A percentile compares a stretch with the other conserved stretches of the same genome.
Evolutionary conservation across 495 filamentous ascomycete genomes (phyloP).

Genomic region (Bathelium albidoporum): DNA sequence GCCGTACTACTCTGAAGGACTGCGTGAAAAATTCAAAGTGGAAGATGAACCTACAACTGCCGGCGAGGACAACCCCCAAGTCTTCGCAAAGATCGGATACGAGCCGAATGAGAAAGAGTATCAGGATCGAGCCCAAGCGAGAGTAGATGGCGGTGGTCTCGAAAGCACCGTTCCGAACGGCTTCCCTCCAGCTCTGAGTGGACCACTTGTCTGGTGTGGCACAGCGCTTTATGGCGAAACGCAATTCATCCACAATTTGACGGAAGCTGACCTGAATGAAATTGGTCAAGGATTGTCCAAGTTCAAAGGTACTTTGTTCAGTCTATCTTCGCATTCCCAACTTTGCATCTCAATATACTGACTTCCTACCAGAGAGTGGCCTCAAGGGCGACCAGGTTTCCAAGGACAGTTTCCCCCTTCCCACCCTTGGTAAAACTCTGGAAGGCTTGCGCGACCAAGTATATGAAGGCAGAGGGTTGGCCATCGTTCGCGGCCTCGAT

Average conservation of each 20-base stretch:
- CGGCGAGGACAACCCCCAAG: background rate
- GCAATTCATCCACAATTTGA: background rate
- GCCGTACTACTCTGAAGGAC: background rate
- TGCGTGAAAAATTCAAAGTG: background rate
- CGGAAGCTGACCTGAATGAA: background rate
- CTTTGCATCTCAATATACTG: background rate
- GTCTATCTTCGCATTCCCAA: background rate
- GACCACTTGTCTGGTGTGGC: background rate
- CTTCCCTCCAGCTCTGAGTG: background rate
- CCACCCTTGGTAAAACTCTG: slow-evolving; percentile 26
- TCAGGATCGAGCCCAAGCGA: background rate
- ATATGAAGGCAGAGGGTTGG: slow-evolving; percentile 37
- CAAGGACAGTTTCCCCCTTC: slow-evolving; percentile 31
- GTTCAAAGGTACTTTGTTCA: background rate
- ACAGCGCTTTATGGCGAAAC: background rate
- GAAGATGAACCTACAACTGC: background rate
- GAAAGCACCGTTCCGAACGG: background rate
- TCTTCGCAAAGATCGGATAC: background rate
- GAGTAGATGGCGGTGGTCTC: background rate
- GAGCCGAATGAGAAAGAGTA: background rate
- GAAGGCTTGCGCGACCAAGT: slow-evolving; percentile 20
- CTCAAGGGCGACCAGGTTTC: slow-evolving; percentile 6
- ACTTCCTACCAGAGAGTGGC: background rate
- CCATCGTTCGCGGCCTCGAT: slow-evolving; percentile 40
- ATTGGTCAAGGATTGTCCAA: background rate